A percentile compares a stretch with the other conserved stretches of the same genome.
Conservation (phyloP, 257 asterid genomes). For the Buddleja alternifolia region DNA sequence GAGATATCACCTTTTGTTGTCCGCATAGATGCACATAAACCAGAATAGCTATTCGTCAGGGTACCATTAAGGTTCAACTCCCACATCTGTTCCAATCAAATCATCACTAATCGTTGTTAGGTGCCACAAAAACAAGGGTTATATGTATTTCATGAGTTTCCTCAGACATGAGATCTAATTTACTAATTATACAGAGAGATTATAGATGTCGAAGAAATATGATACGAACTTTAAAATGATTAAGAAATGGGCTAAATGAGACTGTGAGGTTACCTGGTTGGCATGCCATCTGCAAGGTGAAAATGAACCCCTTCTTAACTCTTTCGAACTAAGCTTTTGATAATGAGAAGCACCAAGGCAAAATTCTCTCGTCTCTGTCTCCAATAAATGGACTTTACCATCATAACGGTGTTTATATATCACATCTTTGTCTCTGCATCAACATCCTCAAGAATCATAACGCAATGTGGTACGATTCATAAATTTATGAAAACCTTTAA, state of each 20-base stretch:
- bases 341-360: constrained; percentile 77
- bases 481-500: background rate
- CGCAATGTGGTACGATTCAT: background rate
- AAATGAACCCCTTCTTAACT: constrained; percentile 62
- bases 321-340: constrained; percentile 65
- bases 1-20: constrained; percentile 50
- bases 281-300: constrained; percentile 67
- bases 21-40: constrained; percentile 77
- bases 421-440: constrained; percentile 57
- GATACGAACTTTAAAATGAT: background rate
- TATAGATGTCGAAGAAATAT: background rate
- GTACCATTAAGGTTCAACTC: constrained; percentile 74
- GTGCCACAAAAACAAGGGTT: background rate
- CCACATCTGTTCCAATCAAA: constrained; percentile 73
- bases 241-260: background rate
- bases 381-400: constrained; percentile 57
- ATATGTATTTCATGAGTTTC: background rate
- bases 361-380: constrained; percentile 43
- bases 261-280: constrained; percentile 63
- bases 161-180: background rate
- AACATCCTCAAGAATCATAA: constrained; percentile 25
- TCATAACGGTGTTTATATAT: constrained; percentile 27
- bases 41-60: constrained; percentile 71
- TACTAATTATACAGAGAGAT: too few species aligned
- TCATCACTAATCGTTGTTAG: background rate